Percentiles rank a stretch among this genome's conserved stretches.
Conservation (phyloP, 768 basidiomycete species). For the Xerocomellus dryophilus region DNA sequence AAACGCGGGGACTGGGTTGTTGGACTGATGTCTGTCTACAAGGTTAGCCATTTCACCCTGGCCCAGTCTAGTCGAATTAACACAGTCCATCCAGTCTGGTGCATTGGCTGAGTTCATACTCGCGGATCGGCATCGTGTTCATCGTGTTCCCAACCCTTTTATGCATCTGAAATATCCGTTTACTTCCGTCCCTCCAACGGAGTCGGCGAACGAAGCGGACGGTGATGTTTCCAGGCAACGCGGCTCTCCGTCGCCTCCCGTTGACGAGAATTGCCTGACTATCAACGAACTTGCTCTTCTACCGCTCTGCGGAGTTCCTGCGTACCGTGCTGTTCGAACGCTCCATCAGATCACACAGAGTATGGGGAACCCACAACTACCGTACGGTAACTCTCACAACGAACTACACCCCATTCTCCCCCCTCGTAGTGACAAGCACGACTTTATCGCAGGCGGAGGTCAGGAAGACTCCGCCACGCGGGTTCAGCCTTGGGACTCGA, state of each 20-base stretch:
- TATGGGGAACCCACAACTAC: slow-evolving; percentile 23
- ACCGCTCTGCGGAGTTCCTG: slow-evolving; percentile 75
- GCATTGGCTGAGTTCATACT: slow-evolving; percentile 88
- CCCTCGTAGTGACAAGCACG: slow-evolving; percentile 23
- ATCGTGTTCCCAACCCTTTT: slow-evolving; percentile 65
- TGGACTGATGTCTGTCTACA: slow-evolving; percentile 73
- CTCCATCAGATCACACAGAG: slow-evolving; percentile 40
- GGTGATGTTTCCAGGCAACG: slow-evolving; percentile 10
- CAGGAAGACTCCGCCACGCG: slow-evolving; percentile 13
- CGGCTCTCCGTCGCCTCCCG: slow-evolving; percentile 6
- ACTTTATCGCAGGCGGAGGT: slow-evolving; percentile 26
- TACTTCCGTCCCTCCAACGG: slow-evolving; percentile 16
- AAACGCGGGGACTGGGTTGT: slow-evolving; percentile 85
- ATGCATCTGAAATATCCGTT: slow-evolving; percentile 31
- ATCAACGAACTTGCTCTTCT: slow-evolving; percentile 79
- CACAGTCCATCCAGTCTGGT: slow-evolving; percentile 54
- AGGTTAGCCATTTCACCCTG: slow-evolving; percentile 49
- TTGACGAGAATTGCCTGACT: slow-evolving; percentile 32
- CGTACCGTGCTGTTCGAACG: slow-evolving; percentile 77
- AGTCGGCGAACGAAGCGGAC: slow-evolving; percentile 3
- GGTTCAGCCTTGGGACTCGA: slow-evolving; percentile 16
- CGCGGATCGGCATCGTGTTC: slow-evolving; percentile 73
- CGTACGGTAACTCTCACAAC: slow-evolving; percentile 25
- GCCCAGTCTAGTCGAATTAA: slow-evolving; percentile 6
- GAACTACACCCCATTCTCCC: slow-evolving; percentile 28